Conservation (phyloP, 169 alveolate species). For the Plasmodium sp. region DNA sequence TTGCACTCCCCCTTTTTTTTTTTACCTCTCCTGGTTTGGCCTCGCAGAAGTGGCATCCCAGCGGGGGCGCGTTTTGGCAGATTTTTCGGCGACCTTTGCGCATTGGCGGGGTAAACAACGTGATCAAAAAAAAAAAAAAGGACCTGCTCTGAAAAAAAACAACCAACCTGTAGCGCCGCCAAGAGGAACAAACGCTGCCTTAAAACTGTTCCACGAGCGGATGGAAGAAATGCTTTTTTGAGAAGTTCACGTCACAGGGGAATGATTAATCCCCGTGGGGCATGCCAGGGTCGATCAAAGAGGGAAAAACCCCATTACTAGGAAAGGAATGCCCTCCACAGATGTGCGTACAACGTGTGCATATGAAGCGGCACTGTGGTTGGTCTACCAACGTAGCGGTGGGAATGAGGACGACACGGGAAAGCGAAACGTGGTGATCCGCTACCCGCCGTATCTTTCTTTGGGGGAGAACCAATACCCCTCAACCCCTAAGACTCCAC, state of each 20-base stretch:
- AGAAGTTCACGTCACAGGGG: neutral
- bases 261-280: neutral
- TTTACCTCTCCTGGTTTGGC: neutral
- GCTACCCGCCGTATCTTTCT: neutral
- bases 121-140: too few species aligned
- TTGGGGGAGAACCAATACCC: neutral
- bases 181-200: neutral
- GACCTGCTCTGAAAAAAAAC: too few species aligned
- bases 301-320: neutral
- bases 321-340: neutral
- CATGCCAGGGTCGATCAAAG: neutral
- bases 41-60: neutral
- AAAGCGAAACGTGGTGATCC: neutral
- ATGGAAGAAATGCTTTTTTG: neutral
- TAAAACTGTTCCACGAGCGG: neutral
- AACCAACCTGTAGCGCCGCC: neutral
- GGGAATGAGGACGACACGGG: neutral
- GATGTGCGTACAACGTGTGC: neutral
- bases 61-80: neutral
- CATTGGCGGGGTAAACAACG: neutral
- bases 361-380: neutral
- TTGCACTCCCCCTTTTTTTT: neutral
- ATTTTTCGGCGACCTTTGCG: neutral
- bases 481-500: neutral
- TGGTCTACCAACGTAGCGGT: neutral